Base-by-base conservation (phyloP, 805 yeast genomes). In the Starmerella floricola region DNA sequence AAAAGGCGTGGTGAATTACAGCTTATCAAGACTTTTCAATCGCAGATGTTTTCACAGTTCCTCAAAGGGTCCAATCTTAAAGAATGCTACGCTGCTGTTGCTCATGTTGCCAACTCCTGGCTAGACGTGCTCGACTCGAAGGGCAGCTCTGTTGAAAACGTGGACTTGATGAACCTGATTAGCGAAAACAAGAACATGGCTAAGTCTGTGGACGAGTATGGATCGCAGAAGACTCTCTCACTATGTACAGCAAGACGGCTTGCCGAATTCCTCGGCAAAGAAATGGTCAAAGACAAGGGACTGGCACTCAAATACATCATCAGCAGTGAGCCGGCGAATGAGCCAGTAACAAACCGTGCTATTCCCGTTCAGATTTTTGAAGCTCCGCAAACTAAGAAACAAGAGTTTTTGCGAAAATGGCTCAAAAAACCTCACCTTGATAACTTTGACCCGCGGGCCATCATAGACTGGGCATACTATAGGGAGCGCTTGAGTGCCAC, bases 121-220 rank as follows among this genome's bases (percentile, higher is more conserved):
- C 66, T 91, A 20, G 97, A 88, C 65, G 93, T 91, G 4, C 63
- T 91, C 41, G 95, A 86, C 41, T 76, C 88, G 2, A 78, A 76
- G 48, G 99, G 99, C 31, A 67, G 72, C 1, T 79, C 80, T 69
- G 67, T 91, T 23, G 95, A 87, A 57, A 95, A 91, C 59, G 94
- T 84, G 55, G 99, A 91, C 61, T 71, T 91, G 51, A 81, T 93
- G 53, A 95, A 80, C 54, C 74, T 91, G 52, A 88, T 91, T 76
- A 85, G 95, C 64, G 97, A 91, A 59, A 88, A 91, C 58, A 79
- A 91, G 66, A 77, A 84, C 58, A 88, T 91, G 97, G 81, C 95
- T 30, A 88, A 85, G 56, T 75, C 94, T 21, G 66, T 91, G 50
- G 81, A 74, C 15, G 97, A 88, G 56, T 91, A 91, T 55, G 96